A percentile compares a stretch with the other conserved stretches of the same genome.
phyloP scores from a whole-genome alignment of 805 yeast species.

The Pichia phayaonensis region DNA sequence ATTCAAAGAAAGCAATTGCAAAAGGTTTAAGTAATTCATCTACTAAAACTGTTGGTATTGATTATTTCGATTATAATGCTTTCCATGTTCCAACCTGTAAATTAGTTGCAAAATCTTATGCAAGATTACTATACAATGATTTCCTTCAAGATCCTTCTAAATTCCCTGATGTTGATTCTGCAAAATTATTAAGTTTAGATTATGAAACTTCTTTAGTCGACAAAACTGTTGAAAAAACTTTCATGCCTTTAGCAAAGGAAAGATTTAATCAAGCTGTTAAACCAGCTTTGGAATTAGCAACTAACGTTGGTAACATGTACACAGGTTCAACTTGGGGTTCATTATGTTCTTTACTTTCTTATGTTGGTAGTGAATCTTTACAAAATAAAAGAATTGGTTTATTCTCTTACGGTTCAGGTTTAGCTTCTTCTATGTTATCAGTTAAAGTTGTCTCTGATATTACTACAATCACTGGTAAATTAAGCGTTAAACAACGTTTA shows the following conservation, averaged over 20 bases:
- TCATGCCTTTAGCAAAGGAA: conserved; percentile 70
- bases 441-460: conserved; percentile 77
- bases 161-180: conserved; percentile 50
- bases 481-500: conserved; percentile 64
- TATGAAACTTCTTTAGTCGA: conserved; percentile 78
- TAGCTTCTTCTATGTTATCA: conserved; percentile 85
- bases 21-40: conserved; percentile 37
- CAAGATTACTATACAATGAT: conserved; percentile 86
- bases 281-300: conserved; percentile 80
- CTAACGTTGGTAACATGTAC: conserved; percentile 98
- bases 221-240: conserved; percentile 76
- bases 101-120: conserved; percentile 86
- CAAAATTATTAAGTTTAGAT: conserved; percentile 40
- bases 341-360: conserved; percentile 70
- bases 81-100: conserved; percentile 99
- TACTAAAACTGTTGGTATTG: conserved; percentile 55
- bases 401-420: conserved; percentile 97
- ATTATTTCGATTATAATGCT: conserved; percentile 82
- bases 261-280: conserved; percentile 58
- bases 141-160: conserved; percentile 60
- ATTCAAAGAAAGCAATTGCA: conserved; percentile 66
- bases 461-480: conserved; percentile 49
- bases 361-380: conserved; percentile 64
- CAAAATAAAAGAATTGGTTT: conserved; percentile 82
- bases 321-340: conserved; percentile 90